These are phyloP conservation scores for Halophytophthora polymorphica DNA, from an alignment of 352 stramenopile genomes.

Conservation along the genomic window DNA sequence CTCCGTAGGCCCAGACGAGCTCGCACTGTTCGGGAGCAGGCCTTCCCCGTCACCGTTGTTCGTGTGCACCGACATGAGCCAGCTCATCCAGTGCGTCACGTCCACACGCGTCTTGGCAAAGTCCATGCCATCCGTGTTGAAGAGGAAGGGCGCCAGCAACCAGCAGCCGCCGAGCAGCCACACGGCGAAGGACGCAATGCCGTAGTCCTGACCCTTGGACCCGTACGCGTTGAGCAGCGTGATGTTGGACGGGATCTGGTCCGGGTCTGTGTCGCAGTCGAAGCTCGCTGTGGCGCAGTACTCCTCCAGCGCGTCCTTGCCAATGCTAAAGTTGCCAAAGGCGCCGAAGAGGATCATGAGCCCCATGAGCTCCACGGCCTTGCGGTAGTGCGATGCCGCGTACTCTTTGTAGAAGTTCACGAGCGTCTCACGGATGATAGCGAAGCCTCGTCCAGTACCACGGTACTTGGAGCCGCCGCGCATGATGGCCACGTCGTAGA, in stretches of 20 bases:
- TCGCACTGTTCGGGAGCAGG: conserved; percentile 36
- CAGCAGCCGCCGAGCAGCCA: conserved; percentile 80
- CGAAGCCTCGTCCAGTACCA: conserved; percentile 79
- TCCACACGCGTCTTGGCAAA: conserved; percentile 85
- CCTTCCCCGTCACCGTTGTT: conserved; percentile 40
- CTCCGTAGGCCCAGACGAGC: conserved; percentile 29
- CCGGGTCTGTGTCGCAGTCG: conserved; percentile 44
- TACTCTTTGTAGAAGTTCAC: conserved; percentile 89
- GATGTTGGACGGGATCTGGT: conserved; percentile 65
- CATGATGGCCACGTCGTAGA: conserved; percentile 86
- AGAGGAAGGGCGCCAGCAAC: conserved; percentile 83
- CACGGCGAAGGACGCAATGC: conserved; percentile 85
- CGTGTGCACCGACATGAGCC: conserved; percentile 69
- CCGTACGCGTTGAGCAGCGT: conserved; percentile 73
- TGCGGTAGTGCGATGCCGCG: conserved; percentile 78
- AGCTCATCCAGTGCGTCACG: conserved; percentile 76
- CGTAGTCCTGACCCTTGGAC: conserved; percentile 85
- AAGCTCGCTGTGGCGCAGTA: conserved; percentile 56
- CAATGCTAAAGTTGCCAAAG: conserved; percentile 79
- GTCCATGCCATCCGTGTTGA: conserved; percentile 86
- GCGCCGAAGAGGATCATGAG: conserved; percentile 82
- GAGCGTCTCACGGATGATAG: conserved; percentile 80
- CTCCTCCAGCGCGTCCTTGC: conserved; percentile 41
- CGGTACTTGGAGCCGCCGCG: conserved; percentile 84
- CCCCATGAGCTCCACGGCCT: conserved; percentile 74